phyloP scores from a whole-genome alignment of 2,329 filamentous ascomycete species.

The Epicoccum sorghinum region DNA sequence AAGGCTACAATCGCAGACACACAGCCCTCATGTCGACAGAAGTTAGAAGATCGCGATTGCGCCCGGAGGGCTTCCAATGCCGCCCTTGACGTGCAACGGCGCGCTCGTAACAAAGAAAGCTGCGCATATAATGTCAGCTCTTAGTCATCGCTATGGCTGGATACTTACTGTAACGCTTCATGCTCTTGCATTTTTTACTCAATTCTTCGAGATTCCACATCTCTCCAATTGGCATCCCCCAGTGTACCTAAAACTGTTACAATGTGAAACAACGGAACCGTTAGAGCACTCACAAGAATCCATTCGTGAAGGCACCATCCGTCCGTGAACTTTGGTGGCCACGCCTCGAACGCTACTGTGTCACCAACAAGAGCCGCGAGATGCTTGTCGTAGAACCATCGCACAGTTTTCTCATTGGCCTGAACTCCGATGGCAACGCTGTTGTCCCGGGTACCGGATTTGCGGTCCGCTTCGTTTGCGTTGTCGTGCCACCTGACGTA shows the following conservation, averaged over 20 bases:
- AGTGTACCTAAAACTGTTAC: constrained; percentile 18
- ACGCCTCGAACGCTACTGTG: constrained; percentile 49
- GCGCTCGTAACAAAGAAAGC: constrained; percentile 66
- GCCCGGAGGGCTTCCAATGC: constrained; percentile 45
- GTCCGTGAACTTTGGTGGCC: constrained; percentile 37
- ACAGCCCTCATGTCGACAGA: background rate
- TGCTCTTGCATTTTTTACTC: constrained; percentile 59
- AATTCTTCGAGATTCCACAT: constrained; percentile 57
- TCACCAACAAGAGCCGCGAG: constrained; percentile 48
- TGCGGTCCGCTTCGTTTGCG: constrained; percentile 33
- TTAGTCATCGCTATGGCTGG: background rate
- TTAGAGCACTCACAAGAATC: constrained; percentile 21
- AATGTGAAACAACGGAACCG: no score
- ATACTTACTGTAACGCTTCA: constrained; percentile 54
- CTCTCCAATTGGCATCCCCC: constrained; percentile 41
- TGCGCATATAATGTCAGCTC: background rate
- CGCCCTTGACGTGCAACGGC: constrained; percentile 63
- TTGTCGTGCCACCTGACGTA: constrained; percentile 52
- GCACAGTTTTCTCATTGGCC: constrained; percentile 37
- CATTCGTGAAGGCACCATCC: constrained; percentile 45
- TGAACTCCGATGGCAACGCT: constrained; percentile 42
- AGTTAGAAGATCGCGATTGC: constrained; percentile 42
- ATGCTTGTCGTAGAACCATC: constrained; percentile 48
- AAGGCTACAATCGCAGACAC: no score
- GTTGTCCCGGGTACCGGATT: constrained; percentile 42